Conservation (phyloP, 345 rosid genomes). For the Reutealis trisperma region DNA sequence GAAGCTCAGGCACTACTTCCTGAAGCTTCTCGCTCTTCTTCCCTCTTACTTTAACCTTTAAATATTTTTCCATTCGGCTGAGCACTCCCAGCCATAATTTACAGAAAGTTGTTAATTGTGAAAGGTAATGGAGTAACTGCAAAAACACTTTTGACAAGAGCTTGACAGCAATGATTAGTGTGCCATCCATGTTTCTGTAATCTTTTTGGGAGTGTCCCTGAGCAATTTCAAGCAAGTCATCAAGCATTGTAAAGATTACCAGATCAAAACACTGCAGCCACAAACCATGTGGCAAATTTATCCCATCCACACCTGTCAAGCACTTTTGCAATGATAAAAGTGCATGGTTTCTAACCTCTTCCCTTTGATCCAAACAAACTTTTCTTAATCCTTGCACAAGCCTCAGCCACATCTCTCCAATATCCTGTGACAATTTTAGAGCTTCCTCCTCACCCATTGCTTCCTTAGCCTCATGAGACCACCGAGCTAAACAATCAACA, state of each 20-base stretch:
- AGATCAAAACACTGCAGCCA: constrained; percentile 88
- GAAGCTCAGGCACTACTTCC: constrained; percentile 81
- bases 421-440: constrained; percentile 68
- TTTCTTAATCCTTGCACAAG: constrained; percentile 92
- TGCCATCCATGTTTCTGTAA: constrained; percentile 92
- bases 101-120: constrained; percentile 80
- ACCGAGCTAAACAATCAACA: constrained; percentile 67
- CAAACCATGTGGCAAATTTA: constrained; percentile 62
- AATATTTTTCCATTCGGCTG: constrained; percentile 87
- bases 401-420: constrained; percentile 97
- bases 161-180: constrained; percentile 73
- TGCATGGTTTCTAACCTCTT: constrained; percentile 93
- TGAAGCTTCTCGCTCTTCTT: constrained; percentile 94
- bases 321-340: constrained; percentile 83
- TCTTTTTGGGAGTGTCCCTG: constrained; percentile 91
- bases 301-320: constrained; percentile 74
- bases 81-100: constrained; percentile 94
- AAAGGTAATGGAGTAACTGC: constrained; percentile 67
- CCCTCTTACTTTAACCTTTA: constrained; percentile 82
- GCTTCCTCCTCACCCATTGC: constrained; percentile 76
- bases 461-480: constrained; percentile 74
- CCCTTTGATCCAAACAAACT: constrained; percentile 99
- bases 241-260: constrained; percentile 89
- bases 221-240: constrained; percentile 92
- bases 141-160: constrained; percentile 78